Percentiles rank a stretch among this genome's conserved stretches.
Evolutionary conservation across 202 grass and related monocot species (phyloP).

Genomic region (Zoysia matrella): DNA sequence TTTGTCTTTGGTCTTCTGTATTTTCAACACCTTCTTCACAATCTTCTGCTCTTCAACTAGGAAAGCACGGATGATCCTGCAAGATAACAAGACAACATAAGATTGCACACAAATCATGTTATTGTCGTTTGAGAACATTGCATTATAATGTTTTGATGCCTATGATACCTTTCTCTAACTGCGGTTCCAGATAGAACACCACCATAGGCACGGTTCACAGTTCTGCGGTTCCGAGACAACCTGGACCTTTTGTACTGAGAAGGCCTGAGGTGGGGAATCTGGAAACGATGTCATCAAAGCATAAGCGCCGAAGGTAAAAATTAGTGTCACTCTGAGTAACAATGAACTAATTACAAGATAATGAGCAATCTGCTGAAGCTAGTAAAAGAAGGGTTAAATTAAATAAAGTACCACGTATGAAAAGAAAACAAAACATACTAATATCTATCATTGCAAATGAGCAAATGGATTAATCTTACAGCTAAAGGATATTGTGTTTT

Average conservation of each 20-base stretch:
- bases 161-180: slow-evolving; percentile 74
- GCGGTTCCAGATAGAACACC: slow-evolving; percentile 77
- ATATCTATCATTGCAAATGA: too few relatives aligned
- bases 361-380: too few relatives aligned
- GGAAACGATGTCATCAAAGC: not conserved
- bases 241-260: slow-evolving; percentile 79
- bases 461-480: too few relatives aligned
- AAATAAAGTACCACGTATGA: too few relatives aligned
- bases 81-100: not conserved
- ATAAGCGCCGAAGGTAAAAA: not conserved
- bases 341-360: not conserved
- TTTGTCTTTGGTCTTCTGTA: slow-evolving; percentile 91
- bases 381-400: too few relatives aligned
- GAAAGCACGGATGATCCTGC: slow-evolving; percentile 82
- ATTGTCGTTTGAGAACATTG: slow-evolving; percentile 3
- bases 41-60: slow-evolving; percentile 88
- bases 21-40: slow-evolving; percentile 86
- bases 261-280: slow-evolving; percentile 89
- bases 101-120: too few relatives aligned
- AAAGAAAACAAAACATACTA: too few relatives aligned
- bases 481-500: too few relatives aligned
- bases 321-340: slow-evolving; percentile 1
- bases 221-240: slow-evolving; percentile 80
- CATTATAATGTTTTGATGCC: not conserved
- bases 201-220: slow-evolving; percentile 85